Percentiles rank a stretch among this genome's conserved stretches.
Evolutionary conservation across 2,329 filamentous ascomycete genomes (phyloP).

Genomic region (Plenodomus tracheiphilus): DNA sequence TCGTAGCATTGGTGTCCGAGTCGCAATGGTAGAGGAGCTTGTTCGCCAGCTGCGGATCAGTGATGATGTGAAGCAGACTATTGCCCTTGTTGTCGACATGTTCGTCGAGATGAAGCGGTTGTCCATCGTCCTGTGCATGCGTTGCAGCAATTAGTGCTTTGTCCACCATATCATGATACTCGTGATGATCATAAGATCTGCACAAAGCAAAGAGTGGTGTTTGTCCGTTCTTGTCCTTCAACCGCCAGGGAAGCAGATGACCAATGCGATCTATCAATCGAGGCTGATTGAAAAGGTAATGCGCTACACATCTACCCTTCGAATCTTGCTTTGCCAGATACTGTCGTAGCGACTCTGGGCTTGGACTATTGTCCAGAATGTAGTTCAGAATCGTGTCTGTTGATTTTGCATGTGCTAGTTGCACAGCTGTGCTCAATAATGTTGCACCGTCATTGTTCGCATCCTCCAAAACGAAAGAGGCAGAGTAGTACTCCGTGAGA

Average conservation of each 20-base stretch:
- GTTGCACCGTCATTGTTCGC: constrained; percentile 89
- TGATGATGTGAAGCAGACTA: constrained; percentile 92
- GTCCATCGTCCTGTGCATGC: constrained; percentile 72
- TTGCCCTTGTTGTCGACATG: constrained; percentile 94
- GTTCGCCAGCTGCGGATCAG: constrained; percentile 75
- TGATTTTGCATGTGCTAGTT: constrained; percentile 74
- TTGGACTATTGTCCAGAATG: constrained; percentile 59
- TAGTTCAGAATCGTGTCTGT: constrained; percentile 76
- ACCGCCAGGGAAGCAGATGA: constrained; percentile 78
- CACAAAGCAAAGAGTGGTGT: constrained; percentile 96
- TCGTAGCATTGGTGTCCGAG: constrained; percentile 92
- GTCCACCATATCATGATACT: constrained; percentile 87
- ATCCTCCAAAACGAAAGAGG: constrained; percentile 74
- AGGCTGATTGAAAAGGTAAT: constrained; percentile 93
- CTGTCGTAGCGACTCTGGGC: constrained; percentile 59
- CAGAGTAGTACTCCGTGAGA: constrained; percentile 74
- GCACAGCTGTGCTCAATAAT: constrained; percentile 85
- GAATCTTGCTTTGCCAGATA: constrained; percentile 80
- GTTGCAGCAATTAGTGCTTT: constrained; percentile 76
- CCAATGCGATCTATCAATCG: constrained; percentile 77
- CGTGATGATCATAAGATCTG: constrained; percentile 88
- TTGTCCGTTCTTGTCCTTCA: constrained; percentile 94
- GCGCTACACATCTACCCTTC: constrained; percentile 86
- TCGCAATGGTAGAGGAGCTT: constrained; percentile 82
- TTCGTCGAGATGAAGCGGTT: constrained; percentile 85